Base-by-base conservation (phyloP, 768 basidiomycete genomes). In the Inosperma sp. region DNA sequence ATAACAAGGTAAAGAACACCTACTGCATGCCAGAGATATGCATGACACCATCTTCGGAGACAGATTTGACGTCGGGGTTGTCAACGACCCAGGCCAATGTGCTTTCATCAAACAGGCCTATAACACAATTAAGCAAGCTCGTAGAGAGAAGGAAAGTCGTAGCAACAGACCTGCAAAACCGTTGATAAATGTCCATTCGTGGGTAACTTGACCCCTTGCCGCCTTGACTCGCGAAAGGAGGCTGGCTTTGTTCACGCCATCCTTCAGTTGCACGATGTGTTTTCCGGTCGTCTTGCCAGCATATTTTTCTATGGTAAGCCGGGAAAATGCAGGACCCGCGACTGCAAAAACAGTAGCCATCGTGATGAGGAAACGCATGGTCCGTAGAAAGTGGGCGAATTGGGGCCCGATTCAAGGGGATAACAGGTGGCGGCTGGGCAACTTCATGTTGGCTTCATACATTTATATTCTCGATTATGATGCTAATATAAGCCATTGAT, bases 11-110 rank as follows among this genome's bases (percentile, higher is more conserved):
- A 12, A 21, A 14, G 17, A 26, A 5, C 7, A 5, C 51, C 3
- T 42, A 66, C 65, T 65, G 65, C 12, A 51, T 56, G 19, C 51
- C 48, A 35, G 56, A 52, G 23, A 57, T 62, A 44, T 61, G 50
- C 57, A 62, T 62, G 43, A 67, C 49, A 21, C 65, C 68, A 43
- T 69, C 68, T 42, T 69, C 64, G n/a, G 58, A 41, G 36, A 69
- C 59, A 23, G 48, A 55, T 31, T 61, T 62, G n/a, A 69, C 64
- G 23, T 63, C 62, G 7, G 52, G 55, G 27, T 52, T 62, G 2
- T 63, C 58, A 19, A 61, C 59, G 21, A 69, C 58, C 4, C 54
- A 23, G 22, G 62, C 59, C 30, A 69, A 56, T 7, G 62, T 52
- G 16, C 54, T 59, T 0, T 54, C 57, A 33, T 62, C 55, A 34